phyloP scores from a whole-genome alignment of 108 stramenopile genomes.

The Nannochloropsis gaditana region DNA sequence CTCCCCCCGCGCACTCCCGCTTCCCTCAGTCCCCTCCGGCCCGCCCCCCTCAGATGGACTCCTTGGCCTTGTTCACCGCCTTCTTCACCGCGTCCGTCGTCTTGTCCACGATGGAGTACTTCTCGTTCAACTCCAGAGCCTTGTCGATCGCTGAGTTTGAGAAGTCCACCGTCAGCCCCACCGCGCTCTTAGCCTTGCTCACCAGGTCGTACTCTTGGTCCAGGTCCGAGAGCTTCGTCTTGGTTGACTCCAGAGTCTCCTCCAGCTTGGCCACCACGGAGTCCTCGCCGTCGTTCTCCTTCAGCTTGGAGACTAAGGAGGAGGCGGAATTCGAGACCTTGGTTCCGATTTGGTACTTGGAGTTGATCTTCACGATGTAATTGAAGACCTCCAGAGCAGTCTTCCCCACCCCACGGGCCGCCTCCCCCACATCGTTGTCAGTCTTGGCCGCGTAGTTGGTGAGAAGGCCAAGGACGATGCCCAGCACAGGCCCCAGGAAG shows the following conservation, averaged over 20 bases:
- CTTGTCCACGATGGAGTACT: slow-evolving; percentile 11
- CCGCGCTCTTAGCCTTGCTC: slow-evolving; percentile 16
- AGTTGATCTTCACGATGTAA: slow-evolving; percentile 26
- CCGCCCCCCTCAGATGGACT: neutral
- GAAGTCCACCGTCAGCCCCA: neutral
- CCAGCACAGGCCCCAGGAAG: slow-evolving; percentile 24
- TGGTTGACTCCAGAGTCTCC: slow-evolving; percentile 8
- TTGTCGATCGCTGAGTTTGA: slow-evolving; percentile 23
- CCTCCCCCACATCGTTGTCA: slow-evolving; percentile 31
- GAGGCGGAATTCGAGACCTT: slow-evolving; percentile 24
- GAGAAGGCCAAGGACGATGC: neutral
- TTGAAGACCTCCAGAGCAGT: slow-evolving; percentile 28
- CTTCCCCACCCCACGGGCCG: slow-evolving; percentile 34
- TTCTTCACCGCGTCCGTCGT: neutral
- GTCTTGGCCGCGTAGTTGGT: slow-evolving; percentile 30
- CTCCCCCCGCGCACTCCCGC: neutral
- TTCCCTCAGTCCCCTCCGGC: neutral
- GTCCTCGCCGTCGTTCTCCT: slow-evolving; percentile 21
- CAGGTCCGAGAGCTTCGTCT: slow-evolving; percentile 20
- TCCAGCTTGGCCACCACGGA: neutral
- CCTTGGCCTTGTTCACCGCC: slow-evolving; percentile 20
- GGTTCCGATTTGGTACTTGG: slow-evolving; percentile 22
- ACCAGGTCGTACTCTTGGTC: slow-evolving; percentile 30
- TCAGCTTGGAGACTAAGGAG: slow-evolving; percentile 13
- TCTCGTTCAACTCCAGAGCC: slow-evolving; percentile 23